Conservation (phyloP, 768 basidiomycete species). For the Hysterangium stoloniferum region DNA sequence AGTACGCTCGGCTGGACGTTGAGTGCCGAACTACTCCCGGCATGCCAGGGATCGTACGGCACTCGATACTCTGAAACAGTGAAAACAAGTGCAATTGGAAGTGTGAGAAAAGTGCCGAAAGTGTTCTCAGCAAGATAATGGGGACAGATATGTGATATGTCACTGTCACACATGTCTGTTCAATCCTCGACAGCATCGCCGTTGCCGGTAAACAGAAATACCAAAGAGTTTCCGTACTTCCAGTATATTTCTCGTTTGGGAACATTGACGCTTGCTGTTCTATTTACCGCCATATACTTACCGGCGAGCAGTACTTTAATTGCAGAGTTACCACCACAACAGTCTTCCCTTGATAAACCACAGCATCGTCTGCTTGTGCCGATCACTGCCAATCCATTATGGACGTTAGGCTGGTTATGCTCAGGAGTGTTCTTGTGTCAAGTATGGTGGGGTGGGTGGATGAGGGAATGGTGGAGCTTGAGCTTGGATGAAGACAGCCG, state of each 20-base stretch:
- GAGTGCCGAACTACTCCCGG: too few relatives aligned
- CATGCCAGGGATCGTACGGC: too few relatives aligned
- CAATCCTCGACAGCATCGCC: too few relatives aligned
- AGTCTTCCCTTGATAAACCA: conserved; percentile 29
- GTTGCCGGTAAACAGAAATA: not conserved
- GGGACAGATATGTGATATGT: too few relatives aligned
- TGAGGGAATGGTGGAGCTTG: conserved; percentile 45
- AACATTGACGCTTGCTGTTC: conserved; percentile 57
- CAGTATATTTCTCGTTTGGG: conserved; percentile 61
- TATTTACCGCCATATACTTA: conserved; percentile 61
- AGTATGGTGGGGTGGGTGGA: conserved; percentile 66
- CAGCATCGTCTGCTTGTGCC: conserved; percentile 64
- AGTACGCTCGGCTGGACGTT: too few relatives aligned
- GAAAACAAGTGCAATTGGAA: too few relatives aligned
- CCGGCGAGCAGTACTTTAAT: conserved; percentile 48
- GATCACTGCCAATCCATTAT: conserved; percentile 51
- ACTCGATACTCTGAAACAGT: too few relatives aligned
- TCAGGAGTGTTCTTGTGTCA: conserved; percentile 48
- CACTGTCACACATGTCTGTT: too few relatives aligned
- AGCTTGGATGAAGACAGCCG: conserved; percentile 31
- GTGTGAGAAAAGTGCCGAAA: too few relatives aligned
- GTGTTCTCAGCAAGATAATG: too few relatives aligned
- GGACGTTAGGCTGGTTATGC: conserved; percentile 51
- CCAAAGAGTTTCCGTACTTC: conserved; percentile 38
- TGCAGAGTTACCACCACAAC: conserved; percentile 24